Conservation (phyloP, 345 rosid genomes). For the Adansonia digitata region DNA sequence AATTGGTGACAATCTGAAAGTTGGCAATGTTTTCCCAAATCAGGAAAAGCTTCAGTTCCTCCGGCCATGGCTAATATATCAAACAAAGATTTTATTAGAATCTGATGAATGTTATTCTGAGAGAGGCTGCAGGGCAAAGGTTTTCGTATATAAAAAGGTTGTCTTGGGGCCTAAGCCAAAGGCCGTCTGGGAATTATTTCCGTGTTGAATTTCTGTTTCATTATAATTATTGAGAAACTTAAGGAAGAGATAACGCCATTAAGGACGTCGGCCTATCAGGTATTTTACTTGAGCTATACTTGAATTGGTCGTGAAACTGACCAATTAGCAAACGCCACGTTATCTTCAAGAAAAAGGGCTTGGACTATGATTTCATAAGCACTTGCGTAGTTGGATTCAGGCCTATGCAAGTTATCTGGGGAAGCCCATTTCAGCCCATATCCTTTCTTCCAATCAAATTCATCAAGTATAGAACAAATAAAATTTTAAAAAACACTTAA, state of each 20-base stretch:
- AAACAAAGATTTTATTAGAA: neutral
- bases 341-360: neutral
- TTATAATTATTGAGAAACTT: neutral
- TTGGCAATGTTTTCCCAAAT: slow-evolving; percentile 74
- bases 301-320: neutral
- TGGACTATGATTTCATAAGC: neutral
- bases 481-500: too few relatives aligned
- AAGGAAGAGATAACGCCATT: neutral
- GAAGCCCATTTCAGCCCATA: neutral
- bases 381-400: neutral
- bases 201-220: neutral
- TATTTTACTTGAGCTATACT: neutral
- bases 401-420: neutral
- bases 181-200: neutral
- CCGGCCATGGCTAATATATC: slow-evolving; percentile 33
- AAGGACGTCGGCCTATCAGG: slow-evolving; percentile 10
- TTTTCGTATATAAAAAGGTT: slow-evolving; percentile 12
- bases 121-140: neutral
- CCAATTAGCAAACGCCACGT: neutral
- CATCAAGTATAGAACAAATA: too few relatives aligned
- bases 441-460: too few relatives aligned
- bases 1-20: slow-evolving; percentile 64
- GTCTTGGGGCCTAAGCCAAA: slow-evolving; percentile 47
- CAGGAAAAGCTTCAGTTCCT: slow-evolving; percentile 92
- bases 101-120: neutral